A percentile compares a stretch with the other conserved stretches of the same genome.
Evolutionary conservation across 371 early-diverging fungal species (phyloP).

Genomic region (Mucor plumbeus): DNA sequence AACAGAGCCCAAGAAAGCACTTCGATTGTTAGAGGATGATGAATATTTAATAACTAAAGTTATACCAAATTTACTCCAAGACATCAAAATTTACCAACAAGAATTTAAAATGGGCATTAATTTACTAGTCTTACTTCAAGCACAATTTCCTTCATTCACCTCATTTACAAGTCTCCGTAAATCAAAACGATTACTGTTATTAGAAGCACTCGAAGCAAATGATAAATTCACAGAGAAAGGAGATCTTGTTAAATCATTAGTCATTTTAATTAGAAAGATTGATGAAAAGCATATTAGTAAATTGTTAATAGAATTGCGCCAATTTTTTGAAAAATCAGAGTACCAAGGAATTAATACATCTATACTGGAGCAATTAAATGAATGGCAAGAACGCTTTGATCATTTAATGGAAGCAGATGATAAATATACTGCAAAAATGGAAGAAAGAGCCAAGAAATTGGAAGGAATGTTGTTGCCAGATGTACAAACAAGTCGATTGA

Average conservation of each 20-base stretch:
- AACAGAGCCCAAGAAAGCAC: conserved; percentile 52
- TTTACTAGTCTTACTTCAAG: conserved; percentile 56
- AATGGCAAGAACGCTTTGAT: conserved; percentile 24
- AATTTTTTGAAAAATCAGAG: conserved; percentile 11
- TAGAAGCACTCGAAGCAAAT: conserved; percentile 52
- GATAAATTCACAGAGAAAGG: conserved; percentile 30
- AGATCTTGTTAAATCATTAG: conserved; percentile 26
- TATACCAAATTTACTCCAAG: conserved; percentile 44
- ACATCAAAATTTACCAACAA: conserved; percentile 55
- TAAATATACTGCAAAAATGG: conserved; percentile 12
- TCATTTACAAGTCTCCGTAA: conserved; percentile 48
- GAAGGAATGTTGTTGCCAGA: conserved; percentile 46
- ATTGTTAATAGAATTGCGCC: conserved; percentile 14
- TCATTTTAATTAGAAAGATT: conserved; percentile 38
- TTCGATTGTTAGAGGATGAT: conserved; percentile 62
- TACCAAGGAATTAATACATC: conserved; percentile 16
- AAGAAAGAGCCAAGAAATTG: conserved; percentile 34
- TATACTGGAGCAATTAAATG: conserved; percentile 16
- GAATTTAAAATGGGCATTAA: conserved; percentile 58
- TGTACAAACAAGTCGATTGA: conserved; percentile 45
- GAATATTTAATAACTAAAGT: conserved; percentile 45
- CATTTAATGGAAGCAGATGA: conserved; percentile 17
- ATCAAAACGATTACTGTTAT: conserved; percentile 57
- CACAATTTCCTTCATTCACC: conserved; percentile 40
- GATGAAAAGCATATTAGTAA: conserved; percentile 21